A percentile compares a stretch with the other conserved stretches of the same genome.
These are phyloP conservation scores for Paracamarosporium sp. DNA, from an alignment of 2,329 filamentous ascomycete genomes.

Conservation along the genomic window DNA sequence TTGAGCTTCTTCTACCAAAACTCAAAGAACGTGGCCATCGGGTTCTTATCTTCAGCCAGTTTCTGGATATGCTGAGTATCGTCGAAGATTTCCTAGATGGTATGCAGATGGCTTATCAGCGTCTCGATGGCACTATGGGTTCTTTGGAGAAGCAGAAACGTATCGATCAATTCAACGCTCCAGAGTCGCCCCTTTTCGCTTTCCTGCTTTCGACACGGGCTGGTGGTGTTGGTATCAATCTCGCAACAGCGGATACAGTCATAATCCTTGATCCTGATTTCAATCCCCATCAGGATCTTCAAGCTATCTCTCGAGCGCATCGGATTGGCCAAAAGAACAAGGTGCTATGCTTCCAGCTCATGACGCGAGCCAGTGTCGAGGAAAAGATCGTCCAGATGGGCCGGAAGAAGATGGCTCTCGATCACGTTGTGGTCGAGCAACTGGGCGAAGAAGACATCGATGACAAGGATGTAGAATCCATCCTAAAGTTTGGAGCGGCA, in stretches of 20 bases:
- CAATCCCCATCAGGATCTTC: constrained; percentile 97
- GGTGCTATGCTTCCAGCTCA: constrained; percentile 92
- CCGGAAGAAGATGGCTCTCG: constrained; percentile 92
- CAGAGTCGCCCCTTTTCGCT: constrained; percentile 81
- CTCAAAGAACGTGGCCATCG: constrained; percentile 84
- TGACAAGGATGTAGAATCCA: constrained; percentile 81
- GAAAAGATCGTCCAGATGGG: constrained; percentile 97
- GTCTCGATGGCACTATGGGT: constrained; percentile 84
- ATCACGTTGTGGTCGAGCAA: constrained; percentile 91
- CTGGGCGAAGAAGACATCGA: constrained; percentile 86
- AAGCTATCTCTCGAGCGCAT: constrained; percentile 92
- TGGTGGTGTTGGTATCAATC: constrained; percentile 95
- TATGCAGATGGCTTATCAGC: constrained; percentile 74
- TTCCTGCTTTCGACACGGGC: constrained; percentile 94
- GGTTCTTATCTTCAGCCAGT: constrained; percentile 95
- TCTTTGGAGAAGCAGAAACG: constrained; percentile 90
- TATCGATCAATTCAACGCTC: constrained; percentile 92
- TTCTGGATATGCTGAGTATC: constrained; percentile 83
- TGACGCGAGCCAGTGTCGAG: constrained; percentile 87
- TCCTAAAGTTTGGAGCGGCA: constrained; percentile 85
- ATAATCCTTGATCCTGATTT: constrained; percentile 98
- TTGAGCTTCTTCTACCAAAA: constrained; percentile 87
- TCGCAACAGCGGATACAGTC: constrained; percentile 95
- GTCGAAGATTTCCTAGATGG: constrained; percentile 89
- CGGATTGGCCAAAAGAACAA: constrained; percentile 96